Base-by-base conservation (phyloP, 306 rosid genomes). In the Sphenostylis stenocarpa region DNA sequence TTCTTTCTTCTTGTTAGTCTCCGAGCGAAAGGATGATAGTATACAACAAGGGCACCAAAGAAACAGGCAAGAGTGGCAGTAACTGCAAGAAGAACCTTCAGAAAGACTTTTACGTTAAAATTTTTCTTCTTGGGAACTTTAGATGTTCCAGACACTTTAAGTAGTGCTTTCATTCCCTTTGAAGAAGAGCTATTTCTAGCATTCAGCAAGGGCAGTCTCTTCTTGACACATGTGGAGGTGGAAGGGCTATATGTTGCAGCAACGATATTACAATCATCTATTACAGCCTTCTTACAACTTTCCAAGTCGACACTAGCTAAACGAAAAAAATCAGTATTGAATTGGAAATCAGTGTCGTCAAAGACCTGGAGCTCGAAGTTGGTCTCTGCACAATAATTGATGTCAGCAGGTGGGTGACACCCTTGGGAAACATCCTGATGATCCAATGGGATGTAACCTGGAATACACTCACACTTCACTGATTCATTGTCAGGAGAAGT, bases 141-240 rank as follows among this genome's bases (percentile, higher is more conserved):
- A 7, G 26, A 34, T 69, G n/a, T 26, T 7, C 16, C 17, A 43
- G 72, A 21, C 6, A 77, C 67, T 43, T 83, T 83, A 19, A 77
- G 34, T 2, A 83, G 58, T 19, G 86, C 83, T 5, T 7, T 72
- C 5, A 17, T 56, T 33, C 83, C 80, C 72, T 72, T 83, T 15
- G 83, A 56, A 39, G 86, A 83, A 64, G 77, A 29, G 69, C 86
- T 83, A 9, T 26, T 77, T 49, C 86, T 77, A 10, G 83, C 83
- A 67, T 72, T 83, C 49, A 83, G 72, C 77, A 83, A n/a, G 38
- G 86, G 83, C 73, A 72, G 11, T 38, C 72, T 77, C 77, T 83
- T 83, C 62, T 56, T 83, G 36, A 11, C 11, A 58, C 83, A 83
- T 10, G 26, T 83, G 23, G 61, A 72, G 36, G 61, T 26, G 43